Percentiles rank a stretch among this genome's conserved stretches.
These are phyloP conservation scores for Candida silvicultrix DNA, from an alignment of 805 yeast species.

Conservation along the genomic window DNA sequence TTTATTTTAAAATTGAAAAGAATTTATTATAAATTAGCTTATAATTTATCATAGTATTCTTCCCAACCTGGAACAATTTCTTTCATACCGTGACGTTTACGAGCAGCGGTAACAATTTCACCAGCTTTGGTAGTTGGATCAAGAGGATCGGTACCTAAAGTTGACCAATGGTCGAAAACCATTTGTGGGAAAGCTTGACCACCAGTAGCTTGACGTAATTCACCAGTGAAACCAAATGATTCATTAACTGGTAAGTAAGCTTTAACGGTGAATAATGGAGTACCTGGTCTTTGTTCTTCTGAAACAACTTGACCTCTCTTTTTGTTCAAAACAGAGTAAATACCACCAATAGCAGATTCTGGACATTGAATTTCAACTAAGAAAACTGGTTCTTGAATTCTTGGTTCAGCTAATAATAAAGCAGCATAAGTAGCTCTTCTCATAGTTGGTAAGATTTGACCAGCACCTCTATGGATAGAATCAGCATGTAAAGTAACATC, in stretches of 20 bases:
- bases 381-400: constrained; percentile 98
- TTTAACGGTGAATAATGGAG: constrained; percentile 99
- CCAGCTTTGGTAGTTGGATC: constrained; percentile 77
- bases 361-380: constrained; percentile 99
- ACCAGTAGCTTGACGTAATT: constrained; percentile 99
- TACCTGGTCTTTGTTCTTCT: constrained; percentile 99
- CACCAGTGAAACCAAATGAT: constrained; percentile 99
- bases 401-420: constrained; percentile 96
- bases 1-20: too few relatives aligned
- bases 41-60: constrained; percentile 95
- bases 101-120: constrained; percentile 56
- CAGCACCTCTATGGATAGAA: constrained; percentile 99
- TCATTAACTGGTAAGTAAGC: constrained; percentile 99
- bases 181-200: constrained; percentile 99
- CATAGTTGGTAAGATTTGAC: constrained; percentile 99
- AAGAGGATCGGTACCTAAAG: constrained; percentile 86
- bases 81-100: constrained; percentile 97
- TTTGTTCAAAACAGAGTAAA: constrained; percentile 98
- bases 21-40: too few relatives aligned
- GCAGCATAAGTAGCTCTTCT: constrained; percentile 99
- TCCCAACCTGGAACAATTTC: constrained; percentile 98
- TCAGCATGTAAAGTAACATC: constrained; percentile 99
- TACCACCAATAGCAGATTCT: constrained; percentile 99
- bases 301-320: constrained; percentile 99
- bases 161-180: constrained; percentile 98